Conservation (phyloP, 2,329 filamentous ascomycete species). For the Sporothrix pallida region DNA sequence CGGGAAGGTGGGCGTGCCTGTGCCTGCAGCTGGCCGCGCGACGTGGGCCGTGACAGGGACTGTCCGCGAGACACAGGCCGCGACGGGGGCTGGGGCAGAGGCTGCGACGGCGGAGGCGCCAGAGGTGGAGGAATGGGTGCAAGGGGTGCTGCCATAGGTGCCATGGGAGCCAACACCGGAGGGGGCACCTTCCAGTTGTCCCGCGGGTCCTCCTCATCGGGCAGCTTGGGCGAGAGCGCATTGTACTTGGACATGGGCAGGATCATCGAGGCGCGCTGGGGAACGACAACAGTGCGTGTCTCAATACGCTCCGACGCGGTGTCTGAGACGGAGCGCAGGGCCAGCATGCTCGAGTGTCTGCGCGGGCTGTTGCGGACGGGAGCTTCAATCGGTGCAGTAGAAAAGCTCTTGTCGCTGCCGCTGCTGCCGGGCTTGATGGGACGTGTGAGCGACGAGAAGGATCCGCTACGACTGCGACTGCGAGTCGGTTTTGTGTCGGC, state of each 20-base stretch:
- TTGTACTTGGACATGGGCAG: constrained; percentile 30
- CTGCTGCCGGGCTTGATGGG: constrained; percentile 13
- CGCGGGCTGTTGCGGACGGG: constrained; percentile 38
- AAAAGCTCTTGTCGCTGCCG: neutral
- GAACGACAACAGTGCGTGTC: constrained; percentile 13
- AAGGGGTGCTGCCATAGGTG: neutral
- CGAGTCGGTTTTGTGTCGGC: neutral
- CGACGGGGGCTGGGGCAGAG: constrained; percentile 14
- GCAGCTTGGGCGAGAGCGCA: neutral
- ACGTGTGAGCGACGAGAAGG: constrained; percentile 1
- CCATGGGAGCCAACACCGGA: neutral
- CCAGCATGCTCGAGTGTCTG: constrained; percentile 31
- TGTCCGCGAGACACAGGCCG: neutral
- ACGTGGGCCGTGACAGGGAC: constrained; percentile 2
- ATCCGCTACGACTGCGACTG: constrained; percentile 6
- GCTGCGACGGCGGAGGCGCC: constrained; percentile 19
- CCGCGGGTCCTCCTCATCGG: neutral
- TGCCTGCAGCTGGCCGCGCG: neutral
- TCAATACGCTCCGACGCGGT: constrained; percentile 5
- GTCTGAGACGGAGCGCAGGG: constrained; percentile 22
- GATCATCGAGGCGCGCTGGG: constrained; percentile 11
- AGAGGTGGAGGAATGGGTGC: neutral
- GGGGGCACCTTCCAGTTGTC: neutral
- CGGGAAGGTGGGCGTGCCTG: neutral
- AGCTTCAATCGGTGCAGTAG: constrained; percentile 28